Base-by-base conservation (phyloP, 1,284 basidiomycete species). In the Cerioporus squamosus region DNA sequence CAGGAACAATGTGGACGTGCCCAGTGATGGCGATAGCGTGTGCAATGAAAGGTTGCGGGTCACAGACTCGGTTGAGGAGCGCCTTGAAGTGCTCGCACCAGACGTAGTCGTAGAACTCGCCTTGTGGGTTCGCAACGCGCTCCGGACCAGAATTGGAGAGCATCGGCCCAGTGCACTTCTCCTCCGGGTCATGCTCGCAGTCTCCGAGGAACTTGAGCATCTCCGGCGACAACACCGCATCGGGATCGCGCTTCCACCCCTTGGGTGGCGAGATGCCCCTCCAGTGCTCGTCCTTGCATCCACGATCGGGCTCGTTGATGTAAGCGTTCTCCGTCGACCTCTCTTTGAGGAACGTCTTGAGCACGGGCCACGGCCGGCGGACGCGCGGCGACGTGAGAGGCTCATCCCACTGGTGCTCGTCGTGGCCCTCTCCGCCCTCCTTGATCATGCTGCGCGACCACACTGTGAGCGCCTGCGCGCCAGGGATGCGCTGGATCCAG, bases 391-490 rank as follows among this genome's bases (percentile, higher is more conserved):
- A 49, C 12, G 61, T 52, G 53, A 68, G 63, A 6, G 63, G 66
- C 39, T 47, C 24, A 7, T 59, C 59, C 52, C 53, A 53, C 31
- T 63, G 57, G 20, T 51, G 40, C 40, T 63, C 44, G 51, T 59
- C 62, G 57, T 68, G 66, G 46, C 64, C 52, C 51, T 74, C 73
- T 15, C 67, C 70, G 51, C 64, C 66, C 48, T 67, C 70, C 44
- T 69, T 62, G 59, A 77, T 64, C 73, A 75, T 75, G 63, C 72
- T 74, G 36, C 73, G 68, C 22, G 74, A 72, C 70, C 71, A 77
- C 48, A 69, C 59, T 23, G 71, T 72, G 36, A 71, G 52, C 39
- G 67, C 57, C 40, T 65, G 62, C 23, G 50, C 52, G 47, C 71
- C 66, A 15, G 66, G 54, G 51, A 74, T 66, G 65, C 68, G 71